Evolutionary conservation across 441 rosid genomes (phyloP).

Genomic region (Populus hybrid): DNA sequence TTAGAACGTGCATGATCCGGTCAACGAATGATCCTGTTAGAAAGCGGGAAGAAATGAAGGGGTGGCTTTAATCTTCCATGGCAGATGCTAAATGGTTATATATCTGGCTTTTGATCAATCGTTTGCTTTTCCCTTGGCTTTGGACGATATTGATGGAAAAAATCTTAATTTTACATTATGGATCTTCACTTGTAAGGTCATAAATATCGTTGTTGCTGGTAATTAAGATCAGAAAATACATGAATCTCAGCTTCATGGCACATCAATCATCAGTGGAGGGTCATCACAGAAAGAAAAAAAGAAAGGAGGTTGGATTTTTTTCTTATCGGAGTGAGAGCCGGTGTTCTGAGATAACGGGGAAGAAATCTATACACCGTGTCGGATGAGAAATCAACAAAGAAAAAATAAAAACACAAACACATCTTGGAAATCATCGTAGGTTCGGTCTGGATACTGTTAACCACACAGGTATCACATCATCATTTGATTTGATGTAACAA

Average conservation of each 20-base stretch:
- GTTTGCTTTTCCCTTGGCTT: background rate
- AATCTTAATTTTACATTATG: background rate
- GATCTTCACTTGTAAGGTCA: background rate
- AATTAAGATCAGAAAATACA: background rate
- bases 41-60: too few species aligned
- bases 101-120: background rate
- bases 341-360: background rate
- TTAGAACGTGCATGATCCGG: background rate
- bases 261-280: background rate
- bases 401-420: background rate
- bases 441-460: background rate
- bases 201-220: background rate
- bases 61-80: too few species aligned
- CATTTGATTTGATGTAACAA: constrained; percentile 50
- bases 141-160: background rate
- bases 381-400: background rate
- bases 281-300: background rate
- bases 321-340: background rate
- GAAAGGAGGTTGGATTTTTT: background rate
- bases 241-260: background rate
- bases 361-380: background rate
- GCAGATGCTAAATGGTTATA: too few species aligned
- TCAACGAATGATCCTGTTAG: background rate
- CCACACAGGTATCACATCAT: constrained; percentile 73
- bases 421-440: too few species aligned